These are phyloP conservation scores for Proteromonas lacertae DNA, from an alignment of 352 stramenopile species.

Conservation along the genomic window DNA sequence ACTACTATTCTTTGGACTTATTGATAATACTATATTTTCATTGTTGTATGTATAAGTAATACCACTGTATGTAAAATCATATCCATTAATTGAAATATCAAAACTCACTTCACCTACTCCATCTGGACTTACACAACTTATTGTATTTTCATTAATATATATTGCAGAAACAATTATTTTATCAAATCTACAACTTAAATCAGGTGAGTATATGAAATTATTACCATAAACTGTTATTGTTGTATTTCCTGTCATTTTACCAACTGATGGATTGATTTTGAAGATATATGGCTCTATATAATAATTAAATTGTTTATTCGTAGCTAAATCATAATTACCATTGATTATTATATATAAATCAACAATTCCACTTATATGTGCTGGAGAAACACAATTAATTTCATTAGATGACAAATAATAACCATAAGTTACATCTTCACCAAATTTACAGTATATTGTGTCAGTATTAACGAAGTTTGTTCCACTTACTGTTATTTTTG, in stretches of 20 bases:
- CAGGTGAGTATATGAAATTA: background rate
- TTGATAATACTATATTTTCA: slow-evolving; percentile 39
- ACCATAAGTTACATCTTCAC: slow-evolving; percentile 11
- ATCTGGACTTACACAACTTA: no score
- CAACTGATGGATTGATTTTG: no score
- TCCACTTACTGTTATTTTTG: background rate
- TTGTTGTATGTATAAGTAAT: slow-evolving; percentile 63
- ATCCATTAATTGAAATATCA: slow-evolving; percentile 72
- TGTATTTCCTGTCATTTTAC: background rate
- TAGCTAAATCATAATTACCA: slow-evolving; percentile 3
- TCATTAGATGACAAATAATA: slow-evolving; percentile 20
- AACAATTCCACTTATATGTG: no score
- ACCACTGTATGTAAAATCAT: slow-evolving; percentile 58
- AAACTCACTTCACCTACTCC: no score
- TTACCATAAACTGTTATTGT: no score
- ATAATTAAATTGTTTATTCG: background rate
- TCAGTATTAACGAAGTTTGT: slow-evolving; percentile 4
- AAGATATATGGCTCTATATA: no score
- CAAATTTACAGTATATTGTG: slow-evolving; percentile 21
- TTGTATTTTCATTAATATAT: no score
- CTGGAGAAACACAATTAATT: slow-evolving; percentile 19
- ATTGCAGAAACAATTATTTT: no score
- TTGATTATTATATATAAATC: no score
- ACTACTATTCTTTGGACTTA: no score
- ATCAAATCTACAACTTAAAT: slow-evolving; percentile 13